Conservation (phyloP, 106 monocot species). For the Acorus calamus region DNA sequence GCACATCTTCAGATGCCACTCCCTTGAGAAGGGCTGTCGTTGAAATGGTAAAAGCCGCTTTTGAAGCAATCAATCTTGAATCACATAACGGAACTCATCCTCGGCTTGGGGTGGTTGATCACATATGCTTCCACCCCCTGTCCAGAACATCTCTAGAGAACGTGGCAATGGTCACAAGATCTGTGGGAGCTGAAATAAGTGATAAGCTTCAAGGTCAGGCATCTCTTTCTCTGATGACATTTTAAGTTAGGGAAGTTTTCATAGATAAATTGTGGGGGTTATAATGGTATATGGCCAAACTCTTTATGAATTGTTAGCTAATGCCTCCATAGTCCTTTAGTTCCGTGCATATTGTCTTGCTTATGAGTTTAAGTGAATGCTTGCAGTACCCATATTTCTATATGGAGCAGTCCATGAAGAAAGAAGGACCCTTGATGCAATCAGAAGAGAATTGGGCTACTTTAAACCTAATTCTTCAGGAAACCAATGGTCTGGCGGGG, state of each 20-base stretch:
- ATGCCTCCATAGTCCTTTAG: no score
- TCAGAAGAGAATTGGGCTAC: conserved; percentile 76
- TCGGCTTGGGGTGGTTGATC: conserved; percentile 74
- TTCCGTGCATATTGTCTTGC: no score
- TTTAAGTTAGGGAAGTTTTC: background rate
- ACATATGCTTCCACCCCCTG: conserved; percentile 79
- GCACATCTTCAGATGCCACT: background rate
- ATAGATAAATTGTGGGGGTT: no score
- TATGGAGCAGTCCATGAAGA: conserved; percentile 62
- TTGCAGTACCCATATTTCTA: conserved; percentile 62
- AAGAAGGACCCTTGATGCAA: conserved; percentile 37
- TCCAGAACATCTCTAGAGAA: conserved; percentile 29
- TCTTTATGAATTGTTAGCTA: no score
- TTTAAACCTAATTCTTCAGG: conserved; percentile 58
- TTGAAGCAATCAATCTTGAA: conserved; percentile 38
- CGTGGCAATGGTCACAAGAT: conserved; percentile 35
- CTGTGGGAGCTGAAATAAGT: conserved; percentile 54
- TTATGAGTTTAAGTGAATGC: background rate
- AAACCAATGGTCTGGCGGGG: conserved; percentile 44
- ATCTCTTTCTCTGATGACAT: background rate
- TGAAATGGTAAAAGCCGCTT: conserved; percentile 52
- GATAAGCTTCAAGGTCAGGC: conserved; percentile 44
- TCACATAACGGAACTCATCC: conserved; percentile 62
- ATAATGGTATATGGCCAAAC: no score
- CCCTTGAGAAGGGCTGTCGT: conserved; percentile 33